These are phyloP conservation scores for Sporothrix inflata DNA, from an alignment of 2,329 filamentous ascomycete species.

Conservation along the genomic window DNA sequence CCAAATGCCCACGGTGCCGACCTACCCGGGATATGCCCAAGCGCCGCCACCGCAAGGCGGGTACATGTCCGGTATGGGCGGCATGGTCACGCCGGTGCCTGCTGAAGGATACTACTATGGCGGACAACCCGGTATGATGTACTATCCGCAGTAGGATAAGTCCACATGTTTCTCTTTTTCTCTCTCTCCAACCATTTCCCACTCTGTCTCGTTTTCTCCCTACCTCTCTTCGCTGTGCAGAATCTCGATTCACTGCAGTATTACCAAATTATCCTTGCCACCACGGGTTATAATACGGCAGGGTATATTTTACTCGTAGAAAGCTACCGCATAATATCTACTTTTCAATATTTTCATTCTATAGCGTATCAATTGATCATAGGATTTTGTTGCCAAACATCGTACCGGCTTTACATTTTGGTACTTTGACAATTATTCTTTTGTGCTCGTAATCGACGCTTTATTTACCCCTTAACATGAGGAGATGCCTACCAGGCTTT, in stretches of 20 bases:
- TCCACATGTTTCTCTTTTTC: neutral
- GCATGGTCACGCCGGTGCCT: slow-evolving; percentile 74
- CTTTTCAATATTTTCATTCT: neutral
- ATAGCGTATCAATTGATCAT: neutral
- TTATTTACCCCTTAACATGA: no score
- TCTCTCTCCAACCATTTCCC: neutral
- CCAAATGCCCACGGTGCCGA: slow-evolving; percentile 63
- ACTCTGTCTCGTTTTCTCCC: neutral
- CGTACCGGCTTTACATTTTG: no score
- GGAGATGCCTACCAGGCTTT: no score
- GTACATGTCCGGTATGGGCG: slow-evolving; percentile 57
- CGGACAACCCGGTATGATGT: slow-evolving; percentile 60
- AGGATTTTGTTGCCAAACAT: no score
- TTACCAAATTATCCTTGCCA: neutral
- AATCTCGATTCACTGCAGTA: neutral
- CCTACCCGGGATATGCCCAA: slow-evolving; percentile 52
- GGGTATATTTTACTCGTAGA: neutral
- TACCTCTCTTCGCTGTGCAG: neutral
- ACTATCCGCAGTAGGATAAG: slow-evolving; percentile 56
- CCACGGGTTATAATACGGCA: neutral
- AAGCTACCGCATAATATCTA: neutral
- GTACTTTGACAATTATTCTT: no score
- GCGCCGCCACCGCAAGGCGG: slow-evolving; percentile 44
- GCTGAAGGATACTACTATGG: slow-evolving; percentile 70
- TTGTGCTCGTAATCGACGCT: no score